A percentile compares a stretch with the other conserved stretches of the same genome.
Conservation (phyloP, 2,329 filamentous ascomycete genomes). For the Stachybotrys elegans region DNA sequence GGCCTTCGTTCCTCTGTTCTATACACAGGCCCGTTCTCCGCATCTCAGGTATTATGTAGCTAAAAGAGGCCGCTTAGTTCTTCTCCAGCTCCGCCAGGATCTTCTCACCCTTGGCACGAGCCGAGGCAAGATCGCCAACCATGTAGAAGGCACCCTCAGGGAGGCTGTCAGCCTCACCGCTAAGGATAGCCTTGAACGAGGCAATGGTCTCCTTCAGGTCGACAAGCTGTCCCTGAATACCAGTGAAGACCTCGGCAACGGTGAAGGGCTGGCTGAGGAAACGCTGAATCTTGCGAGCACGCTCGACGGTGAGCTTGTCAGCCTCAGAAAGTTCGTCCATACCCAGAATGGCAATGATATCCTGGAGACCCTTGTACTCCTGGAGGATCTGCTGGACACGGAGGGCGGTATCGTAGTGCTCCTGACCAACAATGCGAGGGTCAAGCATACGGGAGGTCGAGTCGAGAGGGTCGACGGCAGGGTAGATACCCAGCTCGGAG, state of each 20-base stretch:
- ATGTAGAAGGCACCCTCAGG: slow-evolving; percentile 96
- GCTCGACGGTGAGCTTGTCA: slow-evolving; percentile 99
- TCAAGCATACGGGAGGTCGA: slow-evolving; percentile 99
- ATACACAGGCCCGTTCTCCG: slow-evolving; percentile 46
- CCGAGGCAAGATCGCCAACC: slow-evolving; percentile 93
- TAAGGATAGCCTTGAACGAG: slow-evolving; percentile 96
- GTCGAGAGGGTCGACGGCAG: slow-evolving; percentile 98
- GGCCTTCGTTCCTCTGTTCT: slow-evolving; percentile 50
- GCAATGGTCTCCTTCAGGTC: slow-evolving; percentile 97
- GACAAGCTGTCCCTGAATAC: slow-evolving; percentile 93
- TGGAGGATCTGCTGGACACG: slow-evolving; percentile 98
- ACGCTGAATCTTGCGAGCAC: slow-evolving; percentile 99
- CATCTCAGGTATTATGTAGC: slow-evolving; percentile 29
- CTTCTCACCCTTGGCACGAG: slow-evolving; percentile 97
- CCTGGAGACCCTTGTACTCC: slow-evolving; percentile 99
- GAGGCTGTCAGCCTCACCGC: slow-evolving; percentile 90
- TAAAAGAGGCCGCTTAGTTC: slow-evolving; percentile 38
- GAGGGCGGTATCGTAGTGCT: slow-evolving; percentile 94
- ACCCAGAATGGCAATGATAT: slow-evolving; percentile 99
- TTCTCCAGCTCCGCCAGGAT: slow-evolving; percentile 91
- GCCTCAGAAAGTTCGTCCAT: slow-evolving; percentile 99
- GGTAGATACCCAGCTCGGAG: slow-evolving; percentile 99
- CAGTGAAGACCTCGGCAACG: slow-evolving; percentile 76
- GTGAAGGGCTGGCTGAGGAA: slow-evolving; percentile 99
- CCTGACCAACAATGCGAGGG: slow-evolving; percentile 95